Conservation (phyloP, 2,329 filamentous ascomycete genomes). For the Neospermospora avenae region DNA sequence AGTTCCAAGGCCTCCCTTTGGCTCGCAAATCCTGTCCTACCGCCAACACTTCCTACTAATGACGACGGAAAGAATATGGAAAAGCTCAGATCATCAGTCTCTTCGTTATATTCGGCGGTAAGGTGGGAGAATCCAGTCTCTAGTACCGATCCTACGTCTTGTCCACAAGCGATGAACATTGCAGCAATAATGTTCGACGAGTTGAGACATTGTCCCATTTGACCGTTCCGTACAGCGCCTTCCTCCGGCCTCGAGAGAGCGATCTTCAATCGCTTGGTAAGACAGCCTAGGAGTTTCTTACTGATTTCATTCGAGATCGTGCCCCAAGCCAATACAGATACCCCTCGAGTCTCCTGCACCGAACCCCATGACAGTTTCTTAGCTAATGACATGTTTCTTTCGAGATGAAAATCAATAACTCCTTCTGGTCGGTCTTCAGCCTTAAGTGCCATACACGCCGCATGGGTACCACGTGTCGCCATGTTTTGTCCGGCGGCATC, state of each 20-base stretch:
- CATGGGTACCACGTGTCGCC: slow-evolving; percentile 34
- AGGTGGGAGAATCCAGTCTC: slow-evolving; percentile 28
- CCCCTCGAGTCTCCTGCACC: slow-evolving; percentile 25
- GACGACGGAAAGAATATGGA: slow-evolving; percentile 31
- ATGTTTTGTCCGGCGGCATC: slow-evolving; percentile 35
- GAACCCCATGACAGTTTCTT: slow-evolving; percentile 32
- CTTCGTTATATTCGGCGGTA: slow-evolving; percentile 23
- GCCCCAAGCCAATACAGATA: slow-evolving; percentile 32
- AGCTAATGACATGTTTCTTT: slow-evolving; percentile 29
- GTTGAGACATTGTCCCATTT: slow-evolving; percentile 25
- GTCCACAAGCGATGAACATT: slow-evolving; percentile 30
- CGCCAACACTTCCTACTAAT: slow-evolving; percentile 30
- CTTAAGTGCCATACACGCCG: slow-evolving; percentile 26
- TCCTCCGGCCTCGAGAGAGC: slow-evolving; percentile 16
- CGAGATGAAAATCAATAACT: slow-evolving; percentile 20
- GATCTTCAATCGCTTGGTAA: slow-evolving; percentile 17
- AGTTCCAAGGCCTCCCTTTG: slow-evolving; percentile 31
- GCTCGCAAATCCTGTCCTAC: slow-evolving; percentile 27
- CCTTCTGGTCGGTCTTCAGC: slow-evolving; percentile 10
- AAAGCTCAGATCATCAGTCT: slow-evolving; percentile 24
- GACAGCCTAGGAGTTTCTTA: slow-evolving; percentile 21
- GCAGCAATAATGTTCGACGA: slow-evolving; percentile 26
- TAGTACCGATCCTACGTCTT: slow-evolving; percentile 26
- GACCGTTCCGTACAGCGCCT: slow-evolving; percentile 22
- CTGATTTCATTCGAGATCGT: slow-evolving; percentile 23